These are phyloP conservation scores for Ramichloridium luteum DNA, from an alignment of 2,329 filamentous ascomycete species.

Conservation along the genomic window DNA sequence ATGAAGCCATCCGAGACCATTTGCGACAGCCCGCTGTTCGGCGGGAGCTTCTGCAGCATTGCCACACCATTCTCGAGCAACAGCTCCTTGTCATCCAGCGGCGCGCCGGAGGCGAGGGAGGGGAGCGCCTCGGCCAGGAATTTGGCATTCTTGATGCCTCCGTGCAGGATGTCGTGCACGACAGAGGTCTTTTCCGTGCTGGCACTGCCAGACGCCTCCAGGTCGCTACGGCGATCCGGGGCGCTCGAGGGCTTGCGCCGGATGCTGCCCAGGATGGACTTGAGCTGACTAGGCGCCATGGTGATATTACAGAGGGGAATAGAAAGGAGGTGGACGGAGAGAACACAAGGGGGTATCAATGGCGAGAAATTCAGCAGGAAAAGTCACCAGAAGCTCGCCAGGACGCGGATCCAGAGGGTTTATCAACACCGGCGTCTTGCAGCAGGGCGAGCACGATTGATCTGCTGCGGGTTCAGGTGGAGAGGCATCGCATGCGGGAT, in stretches of 20 bases:
- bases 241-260: slow-evolving; percentile 35
- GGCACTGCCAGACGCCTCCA: slow-evolving; percentile 22
- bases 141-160: slow-evolving; percentile 28
- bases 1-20: slow-evolving; percentile 41
- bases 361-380: too few species aligned
- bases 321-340: too few species aligned
- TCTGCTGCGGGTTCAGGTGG: too few species aligned
- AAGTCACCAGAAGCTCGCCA: too few species aligned
- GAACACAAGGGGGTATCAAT: neutral
- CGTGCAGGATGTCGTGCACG: slow-evolving; percentile 29
- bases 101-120: slow-evolving; percentile 33
- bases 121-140: slow-evolving; percentile 31
- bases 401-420: too few species aligned
- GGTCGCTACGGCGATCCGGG: slow-evolving; percentile 36
- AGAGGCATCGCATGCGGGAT: too few species aligned
- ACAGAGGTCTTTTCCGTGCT: slow-evolving; percentile 29
- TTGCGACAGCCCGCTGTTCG: slow-evolving; percentile 37
- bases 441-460: too few species aligned
- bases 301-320: slow-evolving; percentile 2
- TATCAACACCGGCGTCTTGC: too few species aligned
- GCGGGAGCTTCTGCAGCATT: slow-evolving; percentile 40
- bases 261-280: slow-evolving; percentile 34
- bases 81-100: slow-evolving; percentile 36
- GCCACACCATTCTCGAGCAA: slow-evolving; percentile 40
- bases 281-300: slow-evolving; percentile 26